phyloP scores from a whole-genome alignment of 495 filamentous ascomycete species.

The Xylona heveae region DNA sequence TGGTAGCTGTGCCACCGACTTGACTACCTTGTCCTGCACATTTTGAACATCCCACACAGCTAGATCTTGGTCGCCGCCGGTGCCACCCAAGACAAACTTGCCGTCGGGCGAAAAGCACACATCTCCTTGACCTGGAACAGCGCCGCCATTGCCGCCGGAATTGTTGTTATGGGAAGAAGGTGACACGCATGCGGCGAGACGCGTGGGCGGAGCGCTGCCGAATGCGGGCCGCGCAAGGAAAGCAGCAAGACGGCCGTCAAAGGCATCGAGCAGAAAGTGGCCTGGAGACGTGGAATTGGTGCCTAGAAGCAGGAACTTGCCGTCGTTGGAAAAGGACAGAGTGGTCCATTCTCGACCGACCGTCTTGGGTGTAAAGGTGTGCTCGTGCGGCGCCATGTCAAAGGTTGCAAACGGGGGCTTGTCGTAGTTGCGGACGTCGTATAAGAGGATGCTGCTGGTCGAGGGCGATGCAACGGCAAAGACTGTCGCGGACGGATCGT shows the following conservation, averaged over 20 bases:
- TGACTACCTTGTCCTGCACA: constrained; percentile 33
- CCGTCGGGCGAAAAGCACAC: constrained; percentile 78
- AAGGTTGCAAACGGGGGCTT: constrained; percentile 76
- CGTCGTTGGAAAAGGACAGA: constrained; percentile 87
- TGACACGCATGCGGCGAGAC: too few relatives aligned
- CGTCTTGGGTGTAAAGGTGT: constrained; percentile 29
- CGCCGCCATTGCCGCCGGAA: constrained; percentile 16
- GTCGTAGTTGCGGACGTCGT: constrained; percentile 83
- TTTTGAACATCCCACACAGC: constrained; percentile 64
- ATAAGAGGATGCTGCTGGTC: constrained; percentile 59
- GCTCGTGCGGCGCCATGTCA: constrained; percentile 41
- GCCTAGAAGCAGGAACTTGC: constrained; percentile 59
- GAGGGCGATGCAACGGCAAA: constrained; percentile 77
- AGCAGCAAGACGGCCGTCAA: constrained; percentile 51
- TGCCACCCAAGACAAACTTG: constrained; percentile 62
- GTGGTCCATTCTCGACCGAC: constrained; percentile 47
- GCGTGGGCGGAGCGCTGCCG: too few relatives aligned
- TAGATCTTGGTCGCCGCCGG: constrained; percentile 42
- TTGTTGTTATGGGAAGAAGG: constrained; percentile 24
- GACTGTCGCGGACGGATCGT: constrained; percentile 72
- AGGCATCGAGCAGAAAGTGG: constrained; percentile 81
- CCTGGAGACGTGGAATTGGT: constrained; percentile 60
- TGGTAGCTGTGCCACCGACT: constrained; percentile 26
- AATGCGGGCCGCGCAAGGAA: constrained; percentile 20
- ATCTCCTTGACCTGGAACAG: constrained; percentile 44